A percentile compares a stretch with the other conserved stretches of the same genome.
These are phyloP conservation scores for Gaeumannomyces tritici DNA, from an alignment of 2,329 filamentous ascomycete species.

Conservation along the genomic window DNA sequence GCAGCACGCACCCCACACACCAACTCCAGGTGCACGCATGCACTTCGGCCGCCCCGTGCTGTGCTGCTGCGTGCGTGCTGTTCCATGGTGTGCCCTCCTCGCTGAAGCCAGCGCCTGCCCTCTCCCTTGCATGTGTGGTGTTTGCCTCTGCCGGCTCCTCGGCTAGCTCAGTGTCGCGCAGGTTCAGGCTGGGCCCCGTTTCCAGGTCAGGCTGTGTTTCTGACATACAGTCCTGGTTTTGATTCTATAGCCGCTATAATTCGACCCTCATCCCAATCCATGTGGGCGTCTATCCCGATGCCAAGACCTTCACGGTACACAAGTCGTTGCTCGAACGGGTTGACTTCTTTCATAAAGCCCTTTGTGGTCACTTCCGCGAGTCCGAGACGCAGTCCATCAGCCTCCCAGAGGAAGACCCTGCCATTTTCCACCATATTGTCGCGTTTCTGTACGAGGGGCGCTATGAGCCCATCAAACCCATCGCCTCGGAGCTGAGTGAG, in stretches of 20 bases:
- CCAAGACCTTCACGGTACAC: constrained; percentile 37
- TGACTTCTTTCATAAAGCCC: constrained; percentile 38
- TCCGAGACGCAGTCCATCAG: constrained; percentile 34
- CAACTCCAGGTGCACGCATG: not conserved
- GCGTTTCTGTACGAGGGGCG: constrained; percentile 39
- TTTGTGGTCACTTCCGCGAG: constrained; percentile 37
- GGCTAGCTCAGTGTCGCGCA: not conserved
- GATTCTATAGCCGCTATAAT: constrained; percentile 27
- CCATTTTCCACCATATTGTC: constrained; percentile 40
- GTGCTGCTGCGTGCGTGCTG: not conserved
- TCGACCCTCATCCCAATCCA: constrained; percentile 33
- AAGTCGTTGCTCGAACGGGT: constrained; percentile 33
- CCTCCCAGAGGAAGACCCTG: constrained; percentile 39
- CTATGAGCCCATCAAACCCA: constrained; percentile 34
- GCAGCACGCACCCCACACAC: not conserved
- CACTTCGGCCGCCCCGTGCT: not conserved
- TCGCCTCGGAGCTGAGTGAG: constrained; percentile 27
- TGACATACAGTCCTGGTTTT: not conserved
- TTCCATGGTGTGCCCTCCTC: not conserved
- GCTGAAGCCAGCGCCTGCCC: not conserved
- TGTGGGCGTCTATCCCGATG: constrained; percentile 28
- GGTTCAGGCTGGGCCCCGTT: too few species aligned
- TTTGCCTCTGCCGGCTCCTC: not conserved
- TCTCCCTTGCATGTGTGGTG: not conserved
- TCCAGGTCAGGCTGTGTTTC: not conserved